Base-by-base conservation (phyloP, 257 asterid species). In the Buddleja alternifolia region DNA sequence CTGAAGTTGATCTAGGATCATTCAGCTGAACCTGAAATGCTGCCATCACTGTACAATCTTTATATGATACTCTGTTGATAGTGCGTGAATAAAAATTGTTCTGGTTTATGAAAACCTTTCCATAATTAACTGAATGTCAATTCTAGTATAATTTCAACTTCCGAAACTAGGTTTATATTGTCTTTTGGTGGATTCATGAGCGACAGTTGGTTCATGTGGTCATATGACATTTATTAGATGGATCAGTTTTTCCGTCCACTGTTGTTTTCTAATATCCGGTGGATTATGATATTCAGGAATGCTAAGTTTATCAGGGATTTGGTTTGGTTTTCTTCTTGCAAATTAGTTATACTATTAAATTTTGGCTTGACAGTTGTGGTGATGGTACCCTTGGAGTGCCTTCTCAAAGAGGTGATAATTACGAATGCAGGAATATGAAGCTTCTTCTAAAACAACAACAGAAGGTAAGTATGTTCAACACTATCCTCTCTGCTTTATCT, bases 381-480 rank as follows among this genome's bases (percentile, higher is more conserved):
- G 99, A 94, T 75, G 99, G 97, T 57, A 79, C 97, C 50, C 95
- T 91, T 52, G 97, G 96, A 67, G 59, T 67, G 69, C 97, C 97
- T 74, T 80, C 75, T 66, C 97, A 91, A 79, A 80, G 96, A 63
- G 96, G 97, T 47, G 99, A 89, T 67, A 91, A 87, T 76, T 86
- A 94, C 16, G 97, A 94, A 74, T 94, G 99, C 84, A 80, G 91
- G 81, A 94, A 94, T 69, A 94, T 94, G 99, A 94, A 94, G 89
- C 95, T 94, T 71, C 97, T 93, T 69, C 89, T 93, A 55, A 88
- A 85, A 74, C 99, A 93, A 69, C 99, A 88, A 58, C 97, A 93
- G 74, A 87, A 73, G 94, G 99, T 93, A 88, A 81, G 63, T 53
- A 54, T 70, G 65, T 45, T 67, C 17, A 19, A 62, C 46, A 20